Base-by-base conservation (phyloP, 2,329 filamentous ascomycete species). In the Fusarium subtropicale region DNA sequence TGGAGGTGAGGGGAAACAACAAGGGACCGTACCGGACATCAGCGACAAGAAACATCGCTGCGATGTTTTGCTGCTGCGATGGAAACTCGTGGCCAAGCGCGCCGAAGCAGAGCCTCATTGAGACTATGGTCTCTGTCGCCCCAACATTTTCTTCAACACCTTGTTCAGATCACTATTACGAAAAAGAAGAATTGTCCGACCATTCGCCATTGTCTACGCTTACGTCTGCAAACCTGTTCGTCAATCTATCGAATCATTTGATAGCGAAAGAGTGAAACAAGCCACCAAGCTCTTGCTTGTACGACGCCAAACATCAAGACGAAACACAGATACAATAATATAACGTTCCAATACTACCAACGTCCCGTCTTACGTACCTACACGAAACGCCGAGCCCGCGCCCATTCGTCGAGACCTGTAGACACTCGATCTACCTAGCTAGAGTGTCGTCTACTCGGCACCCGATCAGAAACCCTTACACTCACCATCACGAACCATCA, bases 51-150 rank as follows among this genome's bases (percentile, higher is more conserved):
- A 57, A 13, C 31, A 18, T 64, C 53, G 60, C 34, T 26, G 20
- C 55, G 44, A 60, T 30, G 31, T 44, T 44, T 44, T 42, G n/a
- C 63, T 39, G 59, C 41, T 26, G n/a, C 54, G 42, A 60, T 28
- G 31, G 36, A 61, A 55, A 42, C 10, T 53, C 38, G 20, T 39
- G 20, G 33, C 16, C 44, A 34, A 1, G 48, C 33, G 22, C 18
- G 3, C 47, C 20, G 26, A 12, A 20, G 5, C 41, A 47, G 38
- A 48, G 39, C 41, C 50, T 46, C 30, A 42, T 20, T 7, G 36
- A 39, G 36, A 13, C n/a, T 4, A 13, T 39, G n/a, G 36, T 8
- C n/a, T 22, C 36, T 12, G n/a, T 39, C 16, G 18, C 24, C 30
- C 59, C 36, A 38, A 42, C n/a, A 18, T 56, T n/a, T 30, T n/a